A percentile compares a stretch with the other conserved stretches of the same genome.
Evolutionary conservation across 139 green algal genomes (phyloP).

Genomic region (Pleodorina starrii): DNA sequence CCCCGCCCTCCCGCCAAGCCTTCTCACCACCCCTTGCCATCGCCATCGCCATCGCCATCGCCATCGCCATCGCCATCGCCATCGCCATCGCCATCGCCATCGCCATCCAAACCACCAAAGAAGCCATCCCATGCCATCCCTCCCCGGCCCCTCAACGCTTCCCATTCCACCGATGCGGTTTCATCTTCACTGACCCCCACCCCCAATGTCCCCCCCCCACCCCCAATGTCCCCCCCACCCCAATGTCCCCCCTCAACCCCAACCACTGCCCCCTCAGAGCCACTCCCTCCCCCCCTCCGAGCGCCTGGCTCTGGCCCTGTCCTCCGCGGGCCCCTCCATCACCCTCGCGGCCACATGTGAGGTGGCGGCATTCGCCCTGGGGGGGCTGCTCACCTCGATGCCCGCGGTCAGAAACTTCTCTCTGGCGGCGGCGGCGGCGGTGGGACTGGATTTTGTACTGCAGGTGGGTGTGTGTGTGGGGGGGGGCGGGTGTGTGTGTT

Average conservation of each 20-base stretch:
- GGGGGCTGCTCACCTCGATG: conserved; percentile 79
- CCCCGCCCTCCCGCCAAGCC: too few species aligned
- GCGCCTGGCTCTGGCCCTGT: conserved; percentile 80
- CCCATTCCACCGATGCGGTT: neutral
- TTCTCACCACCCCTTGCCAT: too few species aligned
- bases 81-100: too few species aligned
- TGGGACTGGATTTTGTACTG: conserved; percentile 89
- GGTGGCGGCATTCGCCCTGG: conserved; percentile 84
- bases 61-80: too few species aligned
- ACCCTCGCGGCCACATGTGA: conserved; percentile 85
- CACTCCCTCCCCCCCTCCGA: conserved; percentile 67
- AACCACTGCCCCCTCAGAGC: conserved; percentile 47
- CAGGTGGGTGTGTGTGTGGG: too few species aligned
- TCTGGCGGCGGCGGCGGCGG: conserved; percentile 82
- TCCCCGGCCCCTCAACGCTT: too few species aligned
- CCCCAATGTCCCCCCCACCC: conserved; percentile 61
- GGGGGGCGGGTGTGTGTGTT: too few species aligned
- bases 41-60: too few species aligned
- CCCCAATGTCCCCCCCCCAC: neutral
- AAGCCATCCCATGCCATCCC: too few species aligned
- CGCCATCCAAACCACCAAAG: too few species aligned
- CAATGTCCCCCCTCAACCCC: conserved; percentile 19
- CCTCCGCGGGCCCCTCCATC: conserved; percentile 87
- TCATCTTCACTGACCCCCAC: neutral
- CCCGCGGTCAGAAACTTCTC: conserved; percentile 91